Conservation (phyloP, 2,329 filamentous ascomycete species). For the Alternaria sp. region DNA sequence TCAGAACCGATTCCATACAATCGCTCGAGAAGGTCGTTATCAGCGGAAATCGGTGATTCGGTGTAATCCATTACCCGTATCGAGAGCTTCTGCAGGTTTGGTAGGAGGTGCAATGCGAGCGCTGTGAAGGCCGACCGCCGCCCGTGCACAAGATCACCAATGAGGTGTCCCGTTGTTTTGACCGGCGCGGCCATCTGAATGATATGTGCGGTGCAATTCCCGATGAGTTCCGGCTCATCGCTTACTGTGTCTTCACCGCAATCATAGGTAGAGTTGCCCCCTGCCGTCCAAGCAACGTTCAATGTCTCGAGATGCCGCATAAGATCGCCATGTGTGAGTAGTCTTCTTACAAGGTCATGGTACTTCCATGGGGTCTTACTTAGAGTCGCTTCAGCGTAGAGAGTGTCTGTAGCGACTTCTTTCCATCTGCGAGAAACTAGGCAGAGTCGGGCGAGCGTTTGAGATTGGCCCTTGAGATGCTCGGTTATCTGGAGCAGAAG, state of each 20-base stretch:
- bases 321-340: neutral
- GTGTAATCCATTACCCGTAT: too few relatives aligned
- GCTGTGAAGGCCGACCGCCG: neutral
- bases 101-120: neutral
- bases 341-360: too few relatives aligned
- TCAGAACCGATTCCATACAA: too few relatives aligned
- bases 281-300: too few relatives aligned
- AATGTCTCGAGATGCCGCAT: too few relatives aligned
- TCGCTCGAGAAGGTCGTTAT: too few relatives aligned
- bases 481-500: neutral
- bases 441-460: neutral
- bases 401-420: neutral
- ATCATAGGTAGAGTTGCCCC: too few relatives aligned
- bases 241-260: too few relatives aligned
- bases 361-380: too few relatives aligned
- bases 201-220: neutral
- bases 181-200: neutral
- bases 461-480: neutral
- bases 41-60: too few relatives aligned
- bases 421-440: neutral
- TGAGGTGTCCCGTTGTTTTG: neutral
- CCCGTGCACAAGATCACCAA: neutral
- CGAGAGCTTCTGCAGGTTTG: neutral
- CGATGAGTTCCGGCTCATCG: too few relatives aligned
- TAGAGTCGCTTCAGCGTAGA: too few relatives aligned